Evolutionary conservation across 2,329 filamentous ascomycete species (phyloP).

Genomic region (Ceratocystis lukuohia): DNA sequence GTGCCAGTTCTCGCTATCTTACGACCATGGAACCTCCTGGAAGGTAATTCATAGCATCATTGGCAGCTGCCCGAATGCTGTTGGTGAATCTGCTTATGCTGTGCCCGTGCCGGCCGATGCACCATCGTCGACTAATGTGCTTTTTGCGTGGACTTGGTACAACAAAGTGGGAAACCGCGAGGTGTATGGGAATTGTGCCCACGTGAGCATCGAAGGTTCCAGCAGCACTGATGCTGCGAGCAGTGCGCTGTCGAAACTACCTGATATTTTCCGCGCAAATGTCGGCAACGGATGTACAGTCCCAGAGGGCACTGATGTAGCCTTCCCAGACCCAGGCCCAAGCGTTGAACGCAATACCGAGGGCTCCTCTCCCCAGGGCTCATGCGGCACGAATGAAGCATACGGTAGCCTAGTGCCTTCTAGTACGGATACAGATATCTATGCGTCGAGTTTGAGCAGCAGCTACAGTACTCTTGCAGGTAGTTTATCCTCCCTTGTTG

Average conservation of each 20-base stretch:
- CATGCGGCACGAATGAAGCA: neutral
- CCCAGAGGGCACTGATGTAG: slow-evolving; percentile 40
- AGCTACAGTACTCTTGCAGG: neutral
- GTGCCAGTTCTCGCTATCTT: slow-evolving; percentile 49
- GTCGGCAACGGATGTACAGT: slow-evolving; percentile 44
- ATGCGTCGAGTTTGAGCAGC: neutral
- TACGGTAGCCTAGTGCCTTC: neutral
- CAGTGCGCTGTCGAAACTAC: slow-evolving; percentile 42
- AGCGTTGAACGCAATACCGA: slow-evolving; percentile 30
- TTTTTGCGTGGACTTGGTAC: slow-evolving; percentile 52
- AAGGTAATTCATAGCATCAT: slow-evolving; percentile 34
- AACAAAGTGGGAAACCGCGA: slow-evolving; percentile 51
- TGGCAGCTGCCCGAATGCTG: slow-evolving; percentile 27
- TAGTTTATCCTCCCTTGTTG: neutral
- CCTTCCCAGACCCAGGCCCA: slow-evolving; percentile 49
- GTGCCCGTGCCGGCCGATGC: slow-evolving; percentile 43
- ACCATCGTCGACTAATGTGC: slow-evolving; percentile 33
- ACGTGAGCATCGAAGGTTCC: slow-evolving; percentile 35
- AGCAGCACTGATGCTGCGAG: slow-evolving; percentile 27
- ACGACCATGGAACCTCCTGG: slow-evolving; percentile 46
- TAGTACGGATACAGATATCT: neutral
- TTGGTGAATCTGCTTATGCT: slow-evolving; percentile 31
- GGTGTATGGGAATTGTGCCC: slow-evolving; percentile 59
- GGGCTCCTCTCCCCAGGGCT: slow-evolving; percentile 24
- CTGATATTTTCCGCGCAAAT: slow-evolving; percentile 46